Percentiles rank a stretch among this genome's conserved stretches.
These are phyloP conservation scores for Salix udensis DNA, from an alignment of 345 rosid species.

Conservation along the genomic window DNA sequence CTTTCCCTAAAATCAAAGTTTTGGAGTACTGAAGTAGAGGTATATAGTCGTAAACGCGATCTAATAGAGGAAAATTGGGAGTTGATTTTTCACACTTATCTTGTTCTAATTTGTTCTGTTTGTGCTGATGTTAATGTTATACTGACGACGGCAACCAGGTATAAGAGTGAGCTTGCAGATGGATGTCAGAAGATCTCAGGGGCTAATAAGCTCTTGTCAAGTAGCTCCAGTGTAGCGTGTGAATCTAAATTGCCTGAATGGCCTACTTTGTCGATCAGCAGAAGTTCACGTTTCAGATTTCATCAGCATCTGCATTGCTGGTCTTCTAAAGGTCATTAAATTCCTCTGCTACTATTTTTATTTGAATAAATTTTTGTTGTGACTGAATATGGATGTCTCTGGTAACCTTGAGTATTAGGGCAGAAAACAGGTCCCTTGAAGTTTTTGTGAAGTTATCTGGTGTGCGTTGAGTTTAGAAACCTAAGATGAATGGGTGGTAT, in stretches of 20 bases:
- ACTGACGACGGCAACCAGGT: conserved; percentile 8
- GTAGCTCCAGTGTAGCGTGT: neutral
- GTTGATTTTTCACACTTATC: neutral
- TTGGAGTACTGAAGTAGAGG: neutral
- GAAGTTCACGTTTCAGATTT: neutral
- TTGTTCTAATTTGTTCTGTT: neutral
- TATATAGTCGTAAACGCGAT: neutral
- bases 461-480: neutral
- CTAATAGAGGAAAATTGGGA: neutral
- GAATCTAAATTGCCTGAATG: conserved; percentile 2
- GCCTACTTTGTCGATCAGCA: conserved; percentile 7
- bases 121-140: neutral
- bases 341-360: neutral
- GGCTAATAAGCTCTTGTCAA: neutral
- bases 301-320: neutral
- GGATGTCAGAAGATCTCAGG: neutral
- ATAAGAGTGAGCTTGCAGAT: conserved; percentile 2
- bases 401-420: neutral
- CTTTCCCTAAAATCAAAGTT: neutral
- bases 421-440: neutral
- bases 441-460: no score
- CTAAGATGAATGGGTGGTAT: neutral
- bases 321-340: conserved; percentile 16
- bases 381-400: no score
- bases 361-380: neutral